Evolutionary conservation across 2,329 filamentous ascomycete genomes (phyloP).

Genomic region (Fusarium sp.): DNA sequence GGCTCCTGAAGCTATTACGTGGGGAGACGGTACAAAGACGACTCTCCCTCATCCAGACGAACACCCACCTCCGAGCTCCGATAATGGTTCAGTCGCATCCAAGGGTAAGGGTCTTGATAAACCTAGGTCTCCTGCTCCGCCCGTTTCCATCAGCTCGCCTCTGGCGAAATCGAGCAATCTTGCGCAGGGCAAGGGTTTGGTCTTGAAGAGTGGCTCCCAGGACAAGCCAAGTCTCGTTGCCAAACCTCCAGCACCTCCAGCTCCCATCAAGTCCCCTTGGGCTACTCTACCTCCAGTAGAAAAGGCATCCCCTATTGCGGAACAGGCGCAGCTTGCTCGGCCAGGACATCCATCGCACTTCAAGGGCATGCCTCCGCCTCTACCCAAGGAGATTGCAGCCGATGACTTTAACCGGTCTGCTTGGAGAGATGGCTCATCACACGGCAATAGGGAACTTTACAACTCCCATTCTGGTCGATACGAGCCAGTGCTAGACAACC

Average conservation of each 20-base stretch:
- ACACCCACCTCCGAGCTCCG: constrained; percentile 45
- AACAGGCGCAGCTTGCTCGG: constrained; percentile 60
- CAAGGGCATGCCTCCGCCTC: constrained; percentile 64
- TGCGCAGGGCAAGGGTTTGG: constrained; percentile 68
- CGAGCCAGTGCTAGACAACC: constrained; percentile 82
- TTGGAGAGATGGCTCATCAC: constrained; percentile 77
- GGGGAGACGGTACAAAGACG: constrained; percentile 89
- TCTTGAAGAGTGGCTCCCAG: constrained; percentile 71
- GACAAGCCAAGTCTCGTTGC: constrained; percentile 80
- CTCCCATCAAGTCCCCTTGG: constrained; percentile 91
- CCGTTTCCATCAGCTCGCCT: constrained; percentile 51
- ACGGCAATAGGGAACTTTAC: constrained; percentile 80
- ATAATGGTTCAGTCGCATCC: constrained; percentile 40
- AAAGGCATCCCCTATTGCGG: constrained; percentile 77
- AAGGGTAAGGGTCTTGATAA: constrained; percentile 52
- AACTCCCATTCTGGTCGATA: constrained; percentile 97
- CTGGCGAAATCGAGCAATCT: constrained; percentile 59
- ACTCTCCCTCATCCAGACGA: constrained; percentile 75
- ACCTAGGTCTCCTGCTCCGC: constrained; percentile 58
- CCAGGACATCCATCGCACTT: constrained; percentile 65
- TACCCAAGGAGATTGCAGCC: constrained; percentile 83
- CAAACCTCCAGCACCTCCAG: constrained; percentile 74
- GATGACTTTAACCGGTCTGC: constrained; percentile 91
- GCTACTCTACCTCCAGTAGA: constrained; percentile 87
- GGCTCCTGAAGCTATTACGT: constrained; percentile 86